Base-by-base conservation (phyloP, 208 protist species). In the Entamoeba invadens region DNA sequence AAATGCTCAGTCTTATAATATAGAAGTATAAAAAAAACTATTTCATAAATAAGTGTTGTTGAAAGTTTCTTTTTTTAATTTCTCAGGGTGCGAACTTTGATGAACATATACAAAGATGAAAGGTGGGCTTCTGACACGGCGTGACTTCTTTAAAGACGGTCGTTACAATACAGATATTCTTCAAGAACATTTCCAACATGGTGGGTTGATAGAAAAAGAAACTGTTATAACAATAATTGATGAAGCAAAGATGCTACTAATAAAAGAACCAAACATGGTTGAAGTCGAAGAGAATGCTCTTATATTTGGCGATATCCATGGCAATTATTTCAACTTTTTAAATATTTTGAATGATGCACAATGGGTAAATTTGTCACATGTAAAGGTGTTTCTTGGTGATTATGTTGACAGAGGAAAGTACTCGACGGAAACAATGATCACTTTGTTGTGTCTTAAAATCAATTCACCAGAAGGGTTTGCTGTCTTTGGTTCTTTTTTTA, bases 351-450 rank as follows among this genome's bases (percentile, higher is more conserved):
- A 92, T 44, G 45, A 51, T 38, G 44, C 92, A 5, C 38, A 68
- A 51, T 18, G 18, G 12, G 8, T 57, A 25, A 57, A 57, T 57
- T 8, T 8, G 8, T 8, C 8, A 18, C 8, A 57, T 57, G 12
- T 25, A 25, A 25, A 25, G 18, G 18, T 95, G 4, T 95, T 96
- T 35, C 68, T 95, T 0, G 95, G 95, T 18, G 95, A 96, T 44
- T 96, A 95, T 77, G 94, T 95, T 38, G 95, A 96, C 46, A 5
- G 95, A n/a, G 95, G 95, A 4, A 46, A 16, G 2, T 96, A 94
- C 45, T 94, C 93, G 16, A 46, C 68, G 12, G 94, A 95, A 68
- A 91, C 94, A 10, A 45, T 95, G 38, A 92, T 94, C 38, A 45
- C 91, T 0, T 42, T 96, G 3, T 77, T 94, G 3, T 38, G n/a